phyloP scores from a whole-genome alignment of 768 basidiomycete species.

The Phylloporus sp. region DNA sequence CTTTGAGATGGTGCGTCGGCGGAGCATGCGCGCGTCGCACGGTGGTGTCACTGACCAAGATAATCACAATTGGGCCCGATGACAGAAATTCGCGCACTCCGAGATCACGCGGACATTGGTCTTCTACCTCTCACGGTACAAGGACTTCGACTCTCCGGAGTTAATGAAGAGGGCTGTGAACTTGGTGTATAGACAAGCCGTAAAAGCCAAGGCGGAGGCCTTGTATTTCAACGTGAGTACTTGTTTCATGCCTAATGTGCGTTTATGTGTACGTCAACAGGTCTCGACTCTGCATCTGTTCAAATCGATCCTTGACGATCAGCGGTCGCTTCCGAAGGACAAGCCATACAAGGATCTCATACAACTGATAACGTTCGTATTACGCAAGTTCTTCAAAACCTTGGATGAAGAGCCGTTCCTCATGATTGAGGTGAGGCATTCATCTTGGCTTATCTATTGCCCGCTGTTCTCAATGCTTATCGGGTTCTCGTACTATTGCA shows the following conservation, averaged over 20 bases:
- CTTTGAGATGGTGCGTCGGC: conserved; percentile 73
- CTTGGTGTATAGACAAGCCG: conserved; percentile 85
- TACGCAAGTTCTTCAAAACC: conserved; percentile 93
- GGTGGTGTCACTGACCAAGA: conserved; percentile 16
- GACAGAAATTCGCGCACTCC: conserved; percentile 83
- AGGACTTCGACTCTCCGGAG: conserved; percentile 69
- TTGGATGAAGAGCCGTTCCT: conserved; percentile 81
- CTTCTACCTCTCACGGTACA: conserved; percentile 76
- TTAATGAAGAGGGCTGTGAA: conserved; percentile 87
- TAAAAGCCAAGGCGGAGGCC: conserved; percentile 88
- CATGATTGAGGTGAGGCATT: conserved; percentile 70
- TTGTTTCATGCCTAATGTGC: background rate
- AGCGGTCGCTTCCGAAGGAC: conserved; percentile 71
- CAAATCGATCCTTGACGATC: conserved; percentile 78
- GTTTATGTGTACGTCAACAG: conserved; percentile 40
- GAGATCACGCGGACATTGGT: conserved; percentile 83
- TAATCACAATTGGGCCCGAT: conserved; percentile 16
- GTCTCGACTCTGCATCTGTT: conserved; percentile 88
- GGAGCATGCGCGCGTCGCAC: conserved; percentile 13
- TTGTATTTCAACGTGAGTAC: conserved; percentile 85
- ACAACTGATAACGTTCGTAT: conserved; percentile 76
- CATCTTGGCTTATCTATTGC: conserved; percentile 22
- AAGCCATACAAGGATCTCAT: conserved; percentile 80
- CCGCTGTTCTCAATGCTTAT: conserved; percentile 19
- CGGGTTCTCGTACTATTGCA: conserved; percentile 3